Conservation (phyloP, 2,329 filamentous ascomycete species). For the Claviceps monticola region DNA sequence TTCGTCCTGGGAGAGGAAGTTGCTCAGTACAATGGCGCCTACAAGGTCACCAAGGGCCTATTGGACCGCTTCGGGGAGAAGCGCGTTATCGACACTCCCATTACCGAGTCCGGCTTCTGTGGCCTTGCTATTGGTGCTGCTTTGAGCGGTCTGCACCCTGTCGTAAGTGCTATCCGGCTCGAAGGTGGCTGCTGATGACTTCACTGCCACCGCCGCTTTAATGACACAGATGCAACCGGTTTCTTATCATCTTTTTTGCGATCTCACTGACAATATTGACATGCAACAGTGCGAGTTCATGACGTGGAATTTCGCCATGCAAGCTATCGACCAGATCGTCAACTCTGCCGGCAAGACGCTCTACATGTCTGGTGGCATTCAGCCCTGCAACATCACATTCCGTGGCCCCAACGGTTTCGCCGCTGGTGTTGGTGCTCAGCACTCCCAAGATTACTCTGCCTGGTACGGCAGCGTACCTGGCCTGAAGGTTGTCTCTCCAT, state of each 20-base stretch:
- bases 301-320: slow-evolving; percentile 99
- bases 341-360: slow-evolving; percentile 98
- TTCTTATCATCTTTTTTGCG: background rate
- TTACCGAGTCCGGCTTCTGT: slow-evolving; percentile 91
- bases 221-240: background rate
- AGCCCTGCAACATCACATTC: slow-evolving; percentile 99
- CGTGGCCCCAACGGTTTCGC: slow-evolving; percentile 98
- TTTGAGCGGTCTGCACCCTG: slow-evolving; percentile 81
- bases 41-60: slow-evolving; percentile 98
- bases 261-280: background rate
- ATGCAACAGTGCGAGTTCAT: slow-evolving; percentile 82
- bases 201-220: background rate
- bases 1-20: slow-evolving; percentile 97
- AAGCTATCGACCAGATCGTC: slow-evolving; percentile 98
- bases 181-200: background rate
- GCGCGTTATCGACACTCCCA: slow-evolving; percentile 94
- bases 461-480: slow-evolving; percentile 99
- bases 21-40: slow-evolving; percentile 98
- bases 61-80: slow-evolving; percentile 94
- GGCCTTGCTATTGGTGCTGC: slow-evolving; percentile 92
- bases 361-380: slow-evolving; percentile 99
- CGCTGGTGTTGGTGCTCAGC: slow-evolving; percentile 86
- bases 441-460: slow-evolving; percentile 96
- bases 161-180: slow-evolving; percentile 47
- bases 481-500: slow-evolving; percentile 90